Evolutionary conservation across 495 filamentous ascomycete genomes (phyloP).

Genomic region (Penicillium taxi): DNA sequence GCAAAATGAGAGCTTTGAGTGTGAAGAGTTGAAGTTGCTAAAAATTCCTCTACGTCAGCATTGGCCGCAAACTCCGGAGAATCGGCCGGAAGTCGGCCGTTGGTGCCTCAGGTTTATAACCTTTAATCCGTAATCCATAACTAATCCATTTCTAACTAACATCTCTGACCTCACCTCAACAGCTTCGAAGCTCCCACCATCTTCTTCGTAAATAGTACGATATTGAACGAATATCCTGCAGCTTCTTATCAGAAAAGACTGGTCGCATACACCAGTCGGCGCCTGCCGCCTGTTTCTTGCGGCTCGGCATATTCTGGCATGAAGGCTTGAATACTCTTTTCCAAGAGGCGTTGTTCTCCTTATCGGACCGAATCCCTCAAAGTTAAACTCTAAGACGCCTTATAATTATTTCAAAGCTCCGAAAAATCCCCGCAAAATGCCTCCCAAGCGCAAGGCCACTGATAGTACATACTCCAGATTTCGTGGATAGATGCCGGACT

Average conservation of each 20-base stretch:
- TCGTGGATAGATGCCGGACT: not conserved
- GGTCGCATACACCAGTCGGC: conserved; percentile 5
- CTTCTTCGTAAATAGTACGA: too few relatives aligned
- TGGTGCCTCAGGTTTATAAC: conserved; percentile 19
- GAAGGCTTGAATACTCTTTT: conserved; percentile 11
- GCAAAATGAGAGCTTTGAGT: conserved; percentile 6
- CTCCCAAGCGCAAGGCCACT: conserved; percentile 70
- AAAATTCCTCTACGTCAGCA: conserved; percentile 28
- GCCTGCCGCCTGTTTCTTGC: conserved; percentile 11
- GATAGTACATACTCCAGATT: conserved; percentile 28
- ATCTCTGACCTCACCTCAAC: too few relatives aligned
- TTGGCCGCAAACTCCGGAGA: conserved; percentile 6
- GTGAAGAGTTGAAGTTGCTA: conserved; percentile 10
- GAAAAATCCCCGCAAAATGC: conserved; percentile 42
- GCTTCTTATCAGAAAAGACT: too few relatives aligned
- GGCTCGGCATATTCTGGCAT: conserved; percentile 14
- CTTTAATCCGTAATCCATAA: too few relatives aligned
- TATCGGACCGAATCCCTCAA: not conserved
- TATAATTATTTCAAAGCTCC: not conserved
- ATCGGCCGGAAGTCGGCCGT: not conserved
- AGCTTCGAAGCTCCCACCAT: too few relatives aligned
- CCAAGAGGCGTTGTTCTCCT: conserved; percentile 14
- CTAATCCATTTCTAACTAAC: too few relatives aligned
- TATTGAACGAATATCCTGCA: too few relatives aligned
- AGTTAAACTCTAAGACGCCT: not conserved